Base-by-base conservation (phyloP, 208 protist species). In the Leishmania turanica region DNA sequence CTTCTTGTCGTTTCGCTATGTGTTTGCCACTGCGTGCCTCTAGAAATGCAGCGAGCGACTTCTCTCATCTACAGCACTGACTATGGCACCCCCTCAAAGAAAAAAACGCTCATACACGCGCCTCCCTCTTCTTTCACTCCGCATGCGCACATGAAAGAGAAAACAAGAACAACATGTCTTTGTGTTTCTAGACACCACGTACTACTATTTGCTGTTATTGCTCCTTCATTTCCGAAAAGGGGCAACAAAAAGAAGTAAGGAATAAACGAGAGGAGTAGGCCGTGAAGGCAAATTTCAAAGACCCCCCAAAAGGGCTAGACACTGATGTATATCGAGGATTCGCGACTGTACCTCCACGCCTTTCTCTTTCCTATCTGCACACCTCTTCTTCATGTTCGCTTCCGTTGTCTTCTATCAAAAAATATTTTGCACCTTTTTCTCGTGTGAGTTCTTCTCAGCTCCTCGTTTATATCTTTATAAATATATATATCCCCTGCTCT, bases 351-450 rank as follows among this genome's bases (percentile, higher is more conserved):
- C 37, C 34, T 80, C n/a, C 11, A 17, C 45, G n/a, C 15, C 72
- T 40, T 81, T 54, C 27, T 51, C 42, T 51, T 53, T 53, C 24
- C 27, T 72, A n/a, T 72, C 68, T 24, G 68, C 37, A 31, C 42
- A 15, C 49, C 42, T 72, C 40, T 13, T 53, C 13, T 53, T 53
- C 42, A 34, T n/a, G 2, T 49, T 54, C 21, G 49, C 9, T 75
- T 75, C 3, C 15, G 53, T 79, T 60, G 5, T 49, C 5, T 71
- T 71, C 34, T 17, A 24, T 71, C 24, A 45, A 42, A 17, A 45
- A 31, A 45, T 89, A 45, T 89, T 68, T 69, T 79, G 49, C 68
- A 65, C 71, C 27, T 77, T 60, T 84, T 75, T 31, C 77, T 77
- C 80, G 76, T 84, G 80, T 79, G 82, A 84, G 78, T 75, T 72